These are phyloP conservation scores for Acanthamoeba rhysodes DNA, from an alignment of 208 protist genomes.

Conservation along the genomic window DNA sequence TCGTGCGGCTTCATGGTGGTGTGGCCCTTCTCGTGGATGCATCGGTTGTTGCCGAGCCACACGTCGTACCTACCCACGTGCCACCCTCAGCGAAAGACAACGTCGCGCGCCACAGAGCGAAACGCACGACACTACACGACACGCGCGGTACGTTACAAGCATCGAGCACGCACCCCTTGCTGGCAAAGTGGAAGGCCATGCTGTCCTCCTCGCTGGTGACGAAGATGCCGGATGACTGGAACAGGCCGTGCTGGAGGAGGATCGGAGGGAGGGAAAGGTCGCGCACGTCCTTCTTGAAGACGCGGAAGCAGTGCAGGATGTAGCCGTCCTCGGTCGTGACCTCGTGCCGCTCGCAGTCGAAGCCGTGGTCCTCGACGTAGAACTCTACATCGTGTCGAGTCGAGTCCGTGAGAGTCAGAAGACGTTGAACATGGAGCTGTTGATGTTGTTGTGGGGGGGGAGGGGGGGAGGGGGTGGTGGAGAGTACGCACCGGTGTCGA, in stretches of 20 bases:
- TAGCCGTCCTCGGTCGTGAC: constrained; percentile 75
- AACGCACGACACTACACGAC: too few relatives aligned
- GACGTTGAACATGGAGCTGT: too few relatives aligned
- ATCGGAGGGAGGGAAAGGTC: background rate
- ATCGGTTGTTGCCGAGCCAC: constrained; percentile 72
- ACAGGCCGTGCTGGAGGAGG: constrained; percentile 74
- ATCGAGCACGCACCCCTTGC: background rate
- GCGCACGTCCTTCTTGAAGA: constrained; percentile 32
- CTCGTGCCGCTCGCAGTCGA: constrained; percentile 32
- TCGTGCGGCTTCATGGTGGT: background rate
- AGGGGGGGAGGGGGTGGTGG: too few relatives aligned
- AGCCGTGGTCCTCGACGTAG: constrained; percentile 49
- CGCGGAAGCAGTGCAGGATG: constrained; percentile 60
- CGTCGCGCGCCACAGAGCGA: too few relatives aligned
- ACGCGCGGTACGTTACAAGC: too few relatives aligned
- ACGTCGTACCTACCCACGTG: constrained; percentile 49
- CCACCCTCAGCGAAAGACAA: too few relatives aligned
- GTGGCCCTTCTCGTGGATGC: background rate
- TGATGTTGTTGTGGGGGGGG: background rate
- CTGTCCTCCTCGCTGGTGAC: constrained; percentile 58
- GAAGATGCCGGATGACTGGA: constrained; percentile 68
- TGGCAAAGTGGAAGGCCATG: constrained; percentile 65
- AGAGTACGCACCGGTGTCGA: background rate
- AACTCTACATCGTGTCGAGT: background rate
- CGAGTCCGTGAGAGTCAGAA: too few relatives aligned